A percentile compares a stretch with the other conserved stretches of the same genome.
Evolutionary conservation across 2,329 filamentous ascomycete species (phyloP).

Genomic region (Helotiales sp.): DNA sequence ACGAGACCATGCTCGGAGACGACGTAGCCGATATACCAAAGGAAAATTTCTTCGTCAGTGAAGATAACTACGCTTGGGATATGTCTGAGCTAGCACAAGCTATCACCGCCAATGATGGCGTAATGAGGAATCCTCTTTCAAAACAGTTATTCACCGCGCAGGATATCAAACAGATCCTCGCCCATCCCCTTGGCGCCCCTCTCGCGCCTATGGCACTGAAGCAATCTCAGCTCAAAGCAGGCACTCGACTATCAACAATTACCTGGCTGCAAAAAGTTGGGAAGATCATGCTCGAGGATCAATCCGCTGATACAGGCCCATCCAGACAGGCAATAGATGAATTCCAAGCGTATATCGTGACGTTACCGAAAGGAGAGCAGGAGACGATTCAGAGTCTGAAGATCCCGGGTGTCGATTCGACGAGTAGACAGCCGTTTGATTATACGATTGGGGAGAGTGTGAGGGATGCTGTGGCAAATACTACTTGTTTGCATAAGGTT

Average conservation of each 20-base stretch:
- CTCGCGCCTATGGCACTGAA: slow-evolving; percentile 2
- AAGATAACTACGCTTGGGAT: slow-evolving; percentile 13
- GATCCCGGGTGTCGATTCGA: slow-evolving; percentile 1
- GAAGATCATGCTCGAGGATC: slow-evolving; percentile 1
- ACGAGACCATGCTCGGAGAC: slow-evolving; percentile 12
- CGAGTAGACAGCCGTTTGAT: slow-evolving; percentile 10
- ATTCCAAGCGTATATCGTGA: slow-evolving; percentile 4
- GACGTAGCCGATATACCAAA: slow-evolving; percentile 8
- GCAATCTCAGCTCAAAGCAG: slow-evolving; percentile 7
- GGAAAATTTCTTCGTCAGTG: slow-evolving; percentile 7
- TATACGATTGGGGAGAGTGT: slow-evolving; percentile 11
- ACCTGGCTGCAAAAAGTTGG: background rate
- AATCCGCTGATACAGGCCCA: background rate
- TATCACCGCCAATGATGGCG: background rate
- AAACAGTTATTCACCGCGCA: slow-evolving; percentile 3
- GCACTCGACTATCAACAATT: slow-evolving; percentile 3
- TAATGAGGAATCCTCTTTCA: slow-evolving; percentile 10
- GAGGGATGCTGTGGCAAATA: slow-evolving; percentile 6
- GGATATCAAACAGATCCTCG: slow-evolving; percentile 5
- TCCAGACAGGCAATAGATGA: slow-evolving; percentile 6
- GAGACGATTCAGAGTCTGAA: slow-evolving; percentile 3
- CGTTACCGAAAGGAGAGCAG: slow-evolving; percentile 7
- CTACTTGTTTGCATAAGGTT: slow-evolving; percentile 14
- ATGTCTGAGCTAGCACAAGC: slow-evolving; percentile 8
- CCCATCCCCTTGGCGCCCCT: slow-evolving; percentile 3